Evolutionary conservation across 257 asterid genomes (phyloP).

Genomic region (Ajuga chamaepitys): DNA sequence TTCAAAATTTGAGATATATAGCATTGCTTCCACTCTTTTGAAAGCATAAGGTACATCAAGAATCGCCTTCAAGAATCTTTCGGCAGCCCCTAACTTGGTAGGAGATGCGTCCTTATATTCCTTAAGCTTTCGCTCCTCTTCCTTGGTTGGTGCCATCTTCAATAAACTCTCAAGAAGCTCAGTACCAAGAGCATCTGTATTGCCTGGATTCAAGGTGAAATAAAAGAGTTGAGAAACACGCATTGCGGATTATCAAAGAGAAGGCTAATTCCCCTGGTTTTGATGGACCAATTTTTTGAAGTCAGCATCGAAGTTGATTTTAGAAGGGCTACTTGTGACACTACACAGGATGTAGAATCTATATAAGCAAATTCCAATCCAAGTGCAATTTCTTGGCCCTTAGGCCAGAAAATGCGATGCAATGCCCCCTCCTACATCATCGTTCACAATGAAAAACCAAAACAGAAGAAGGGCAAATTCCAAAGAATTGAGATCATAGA

Average conservation of each 20-base stretch:
- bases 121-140: constrained; percentile 84
- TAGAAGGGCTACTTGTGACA: background rate
- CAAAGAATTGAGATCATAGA: background rate
- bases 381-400: background rate
- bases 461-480: background rate
- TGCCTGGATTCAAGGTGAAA: constrained; percentile 56
- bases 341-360: background rate
- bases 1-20: constrained; percentile 76
- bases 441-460: background rate
- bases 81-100: constrained; percentile 87
- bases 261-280: background rate
- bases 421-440: background rate
- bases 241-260: background rate
- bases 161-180: constrained; percentile 92
- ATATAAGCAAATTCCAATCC: background rate
- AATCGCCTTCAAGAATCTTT: constrained; percentile 79
- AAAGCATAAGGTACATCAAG: constrained; percentile 88
- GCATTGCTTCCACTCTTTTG: constrained; percentile 87
- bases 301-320: background rate
- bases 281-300: background rate
- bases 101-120: constrained; percentile 77
- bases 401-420: background rate
- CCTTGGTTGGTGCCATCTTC: constrained; percentile 97
- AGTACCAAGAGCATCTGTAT: constrained; percentile 69
- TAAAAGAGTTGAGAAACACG: constrained; percentile 7